Conservation (phyloP, 495 filamentous ascomycete species). For the Xylaria venustula region DNA sequence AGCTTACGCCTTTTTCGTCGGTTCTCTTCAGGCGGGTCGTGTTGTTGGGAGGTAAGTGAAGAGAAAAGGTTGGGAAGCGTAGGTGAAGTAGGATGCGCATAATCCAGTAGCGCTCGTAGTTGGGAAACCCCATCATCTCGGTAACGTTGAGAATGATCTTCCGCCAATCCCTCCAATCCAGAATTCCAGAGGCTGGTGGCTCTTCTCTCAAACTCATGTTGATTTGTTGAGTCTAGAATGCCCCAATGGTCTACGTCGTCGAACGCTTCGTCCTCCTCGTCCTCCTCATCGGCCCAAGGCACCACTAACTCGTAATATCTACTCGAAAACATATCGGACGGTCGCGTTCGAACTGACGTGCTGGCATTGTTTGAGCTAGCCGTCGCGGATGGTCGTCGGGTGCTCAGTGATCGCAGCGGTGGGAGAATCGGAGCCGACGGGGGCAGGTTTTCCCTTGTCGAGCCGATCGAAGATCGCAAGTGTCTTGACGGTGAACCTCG, state of each 20-base stretch:
- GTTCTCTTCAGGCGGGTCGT: conserved; percentile 42
- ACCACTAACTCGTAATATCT: conserved; percentile 24
- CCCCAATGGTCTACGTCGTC: conserved; percentile 17
- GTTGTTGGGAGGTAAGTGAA: conserved; percentile 26
- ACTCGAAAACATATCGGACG: conserved; percentile 30
- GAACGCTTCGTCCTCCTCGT: conserved; percentile 18
- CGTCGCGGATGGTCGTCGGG: conserved; percentile 29
- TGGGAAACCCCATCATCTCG: conserved; percentile 45
- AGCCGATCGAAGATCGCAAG: conserved; percentile 29
- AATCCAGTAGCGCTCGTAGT: conserved; percentile 48
- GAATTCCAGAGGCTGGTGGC: conserved; percentile 11
- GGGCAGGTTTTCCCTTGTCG: conserved; percentile 19
- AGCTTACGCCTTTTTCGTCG: conserved; percentile 75
- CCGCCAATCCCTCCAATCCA: conserved; percentile 19
- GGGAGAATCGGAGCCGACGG: conserved; percentile 34
- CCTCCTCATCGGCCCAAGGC: conserved; percentile 11
- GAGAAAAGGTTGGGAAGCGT: conserved; percentile 19
- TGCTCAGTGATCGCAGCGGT: conserved; percentile 35
- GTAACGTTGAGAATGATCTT: conserved; percentile 22
- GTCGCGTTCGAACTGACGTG: conserved; percentile 28
- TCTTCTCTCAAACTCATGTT: conserved; percentile 2
- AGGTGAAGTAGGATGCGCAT: conserved; percentile 27
- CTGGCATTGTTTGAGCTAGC: conserved; percentile 16
- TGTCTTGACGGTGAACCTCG: conserved; percentile 38
- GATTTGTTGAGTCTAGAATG: conserved; percentile 7